Conservation (phyloP, 2,329 filamentous ascomycete genomes). For the Mycosphaerella arachidis region DNA sequence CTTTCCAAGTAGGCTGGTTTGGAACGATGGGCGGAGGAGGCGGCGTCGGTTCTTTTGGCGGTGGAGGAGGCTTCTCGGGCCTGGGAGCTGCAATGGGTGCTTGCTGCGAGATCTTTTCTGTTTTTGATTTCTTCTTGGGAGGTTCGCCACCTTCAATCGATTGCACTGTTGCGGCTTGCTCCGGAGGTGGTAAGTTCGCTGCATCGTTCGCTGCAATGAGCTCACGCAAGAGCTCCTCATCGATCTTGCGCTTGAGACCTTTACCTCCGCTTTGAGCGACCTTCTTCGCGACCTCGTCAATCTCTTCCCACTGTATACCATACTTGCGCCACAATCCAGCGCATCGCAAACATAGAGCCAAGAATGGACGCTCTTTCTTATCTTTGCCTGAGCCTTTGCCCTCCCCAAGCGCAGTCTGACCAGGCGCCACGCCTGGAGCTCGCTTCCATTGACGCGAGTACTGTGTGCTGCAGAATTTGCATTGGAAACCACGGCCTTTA, state of each 20-base stretch:
- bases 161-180: conserved; percentile 19
- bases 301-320: conserved; percentile 89
- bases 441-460: conserved; percentile 85
- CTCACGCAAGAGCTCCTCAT: conserved; percentile 86
- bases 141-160: conserved; percentile 42
- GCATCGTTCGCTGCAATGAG: conserved; percentile 59
- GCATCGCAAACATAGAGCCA: conserved; percentile 84
- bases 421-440: conserved; percentile 72
- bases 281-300: conserved; percentile 87
- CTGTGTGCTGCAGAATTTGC: conserved; percentile 84
- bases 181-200: conserved; percentile 22
- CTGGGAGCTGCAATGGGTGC: conserved; percentile 47
- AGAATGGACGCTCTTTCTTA: conserved; percentile 67
- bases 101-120: conserved; percentile 33
- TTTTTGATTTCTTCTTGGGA: conserved; percentile 58
- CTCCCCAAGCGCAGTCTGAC: conserved; percentile 64
- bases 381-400: conserved; percentile 65
- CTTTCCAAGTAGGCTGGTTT: conserved; percentile 71
- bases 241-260: conserved; percentile 81
- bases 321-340: conserved; percentile 94
- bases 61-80: conserved; percentile 48
- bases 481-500: conserved; percentile 80
- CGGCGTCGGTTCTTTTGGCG: conserved; percentile 51
- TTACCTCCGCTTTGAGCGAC: conserved; percentile 75
- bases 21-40: conserved; percentile 63